Evolutionary conservation across 2,329 filamentous ascomycete genomes (phyloP).

Genomic region (Rhinocladiella similis): DNA sequence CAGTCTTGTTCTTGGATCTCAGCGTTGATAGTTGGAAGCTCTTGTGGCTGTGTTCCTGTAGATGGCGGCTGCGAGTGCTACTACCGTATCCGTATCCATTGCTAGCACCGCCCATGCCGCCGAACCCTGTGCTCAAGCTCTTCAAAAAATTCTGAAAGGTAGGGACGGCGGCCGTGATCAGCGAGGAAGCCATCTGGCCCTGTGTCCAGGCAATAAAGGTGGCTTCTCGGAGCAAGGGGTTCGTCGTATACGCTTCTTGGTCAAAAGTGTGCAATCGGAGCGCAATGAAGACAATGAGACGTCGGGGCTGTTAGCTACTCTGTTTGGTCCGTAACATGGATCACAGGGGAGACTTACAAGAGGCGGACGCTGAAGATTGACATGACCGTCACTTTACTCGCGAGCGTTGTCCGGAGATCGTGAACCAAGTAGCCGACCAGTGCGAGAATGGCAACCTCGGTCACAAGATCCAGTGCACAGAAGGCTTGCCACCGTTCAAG

Average conservation of each 20-base stretch:
- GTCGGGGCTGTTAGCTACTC: slow-evolving; percentile 23
- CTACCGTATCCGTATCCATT: slow-evolving; percentile 18
- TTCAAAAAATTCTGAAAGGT: slow-evolving; percentile 39
- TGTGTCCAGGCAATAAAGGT: slow-evolving; percentile 39
- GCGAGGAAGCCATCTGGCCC: slow-evolving; percentile 37
- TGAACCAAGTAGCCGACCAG: slow-evolving; percentile 34
- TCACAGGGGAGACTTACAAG: slow-evolving; percentile 35
- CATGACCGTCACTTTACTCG: slow-evolving; percentile 37
- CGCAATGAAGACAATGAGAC: slow-evolving; percentile 38
- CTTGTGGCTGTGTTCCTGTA: background rate
- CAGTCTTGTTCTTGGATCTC: slow-evolving; percentile 9
- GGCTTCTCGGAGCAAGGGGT: slow-evolving; percentile 39
- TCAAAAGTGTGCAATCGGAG: slow-evolving; percentile 38
- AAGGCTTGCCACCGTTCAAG: slow-evolving; percentile 32
- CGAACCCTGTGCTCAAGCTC: slow-evolving; percentile 22
- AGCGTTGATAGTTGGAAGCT: slow-evolving; percentile 18
- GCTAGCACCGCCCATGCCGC: slow-evolving; percentile 12
- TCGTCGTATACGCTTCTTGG: slow-evolving; percentile 32
- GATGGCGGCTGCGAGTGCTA: background rate
- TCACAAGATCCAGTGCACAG: slow-evolving; percentile 37
- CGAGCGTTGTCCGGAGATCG: slow-evolving; percentile 36
- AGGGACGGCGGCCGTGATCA: slow-evolving; percentile 40
- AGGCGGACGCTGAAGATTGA: slow-evolving; percentile 39
- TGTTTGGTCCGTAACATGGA: too few species aligned
- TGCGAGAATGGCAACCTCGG: slow-evolving; percentile 36